A percentile compares a stretch with the other conserved stretches of the same genome.
These are phyloP conservation scores for Pseudoperonospora humuli DNA, from an alignment of 352 stramenopile species.

Conservation along the genomic window DNA sequence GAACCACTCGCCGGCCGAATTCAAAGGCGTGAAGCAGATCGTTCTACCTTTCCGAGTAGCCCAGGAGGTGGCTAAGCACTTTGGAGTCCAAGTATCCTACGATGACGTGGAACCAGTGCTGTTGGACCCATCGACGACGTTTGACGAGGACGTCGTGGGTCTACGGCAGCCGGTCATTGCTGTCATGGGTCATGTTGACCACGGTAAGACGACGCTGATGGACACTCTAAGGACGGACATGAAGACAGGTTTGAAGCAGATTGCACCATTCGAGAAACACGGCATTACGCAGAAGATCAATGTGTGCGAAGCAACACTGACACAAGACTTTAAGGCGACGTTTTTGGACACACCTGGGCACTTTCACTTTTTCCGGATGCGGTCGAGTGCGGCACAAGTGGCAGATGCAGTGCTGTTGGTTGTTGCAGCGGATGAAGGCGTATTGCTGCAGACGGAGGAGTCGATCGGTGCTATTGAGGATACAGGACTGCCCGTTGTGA, in stretches of 20 bases:
- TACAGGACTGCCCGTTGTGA: slow-evolving; percentile 56
- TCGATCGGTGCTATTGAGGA: slow-evolving; percentile 88
- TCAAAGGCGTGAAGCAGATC: slow-evolving; percentile 72
- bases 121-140: slow-evolving; percentile 4
- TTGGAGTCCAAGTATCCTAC: slow-evolving; percentile 37
- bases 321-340: slow-evolving; percentile 65
- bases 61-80: slow-evolving; percentile 40
- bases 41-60: slow-evolving; percentile 59
- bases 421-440: slow-evolving; percentile 97
- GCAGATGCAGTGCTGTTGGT: slow-evolving; percentile 97
- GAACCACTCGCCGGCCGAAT: slow-evolving; percentile 42
- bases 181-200: slow-evolving; percentile 99
- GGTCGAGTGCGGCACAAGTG: slow-evolving; percentile 92
- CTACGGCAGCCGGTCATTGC: slow-evolving; percentile 93
- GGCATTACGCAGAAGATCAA: slow-evolving; percentile 99
- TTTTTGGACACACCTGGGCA: slow-evolving; percentile 99
- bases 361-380: slow-evolving; percentile 99
- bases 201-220: slow-evolving; percentile 99
- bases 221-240: slow-evolving; percentile 87
- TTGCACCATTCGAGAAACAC: slow-evolving; percentile 92
- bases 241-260: slow-evolving; percentile 30
- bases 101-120: slow-evolving; percentile 56
- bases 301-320: slow-evolving; percentile 91
- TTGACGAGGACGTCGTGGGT: slow-evolving; percentile 16
- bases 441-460: slow-evolving; percentile 97